Percentiles rank a stretch among this genome's conserved stretches.
Evolutionary conservation across 768 basidiomycete genomes (phyloP).

Genomic region (Calocera cornea): DNA sequence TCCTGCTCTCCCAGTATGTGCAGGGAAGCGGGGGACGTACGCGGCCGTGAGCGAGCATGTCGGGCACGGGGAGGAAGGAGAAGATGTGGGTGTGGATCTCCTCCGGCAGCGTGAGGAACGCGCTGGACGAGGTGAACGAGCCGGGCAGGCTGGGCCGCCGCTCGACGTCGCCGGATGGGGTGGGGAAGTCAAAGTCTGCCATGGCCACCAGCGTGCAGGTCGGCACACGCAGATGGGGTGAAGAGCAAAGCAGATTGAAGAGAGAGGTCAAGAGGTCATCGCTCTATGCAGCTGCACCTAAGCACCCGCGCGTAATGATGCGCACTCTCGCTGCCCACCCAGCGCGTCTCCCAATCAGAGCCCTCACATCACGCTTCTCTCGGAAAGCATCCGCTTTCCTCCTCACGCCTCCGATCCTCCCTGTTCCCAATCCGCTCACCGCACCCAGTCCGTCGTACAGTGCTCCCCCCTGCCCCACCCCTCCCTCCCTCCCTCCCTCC

Average conservation of each 20-base stretch:
- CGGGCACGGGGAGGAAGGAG: neutral
- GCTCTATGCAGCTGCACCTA: too few relatives aligned
- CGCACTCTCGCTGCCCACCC: neutral
- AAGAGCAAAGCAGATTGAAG: too few relatives aligned
- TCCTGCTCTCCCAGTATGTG: too few relatives aligned
- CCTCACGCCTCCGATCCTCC: neutral
- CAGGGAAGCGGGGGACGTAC: neutral
- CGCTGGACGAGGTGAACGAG: neutral
- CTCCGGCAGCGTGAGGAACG: neutral
- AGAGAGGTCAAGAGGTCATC: too few relatives aligned
- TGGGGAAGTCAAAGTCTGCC: neutral
- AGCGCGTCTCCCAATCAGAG: constrained; percentile 2
- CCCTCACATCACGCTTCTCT: neutral
- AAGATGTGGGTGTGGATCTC: neutral
- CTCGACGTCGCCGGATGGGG: neutral
- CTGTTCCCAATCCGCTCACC: neutral
- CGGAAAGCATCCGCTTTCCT: neutral
- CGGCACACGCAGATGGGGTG: too few relatives aligned
- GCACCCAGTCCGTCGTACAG: too few relatives aligned
- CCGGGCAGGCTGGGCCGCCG: neutral
- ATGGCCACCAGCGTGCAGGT: neutral
- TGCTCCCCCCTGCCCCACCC: neutral
- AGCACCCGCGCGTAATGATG: too few relatives aligned
- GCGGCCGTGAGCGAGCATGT: neutral
- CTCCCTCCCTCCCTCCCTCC: neutral